These are phyloP conservation scores for Chamaecyparis obtusa DNA, from an alignment of 75 land plant species.

Conservation along the genomic window DNA sequence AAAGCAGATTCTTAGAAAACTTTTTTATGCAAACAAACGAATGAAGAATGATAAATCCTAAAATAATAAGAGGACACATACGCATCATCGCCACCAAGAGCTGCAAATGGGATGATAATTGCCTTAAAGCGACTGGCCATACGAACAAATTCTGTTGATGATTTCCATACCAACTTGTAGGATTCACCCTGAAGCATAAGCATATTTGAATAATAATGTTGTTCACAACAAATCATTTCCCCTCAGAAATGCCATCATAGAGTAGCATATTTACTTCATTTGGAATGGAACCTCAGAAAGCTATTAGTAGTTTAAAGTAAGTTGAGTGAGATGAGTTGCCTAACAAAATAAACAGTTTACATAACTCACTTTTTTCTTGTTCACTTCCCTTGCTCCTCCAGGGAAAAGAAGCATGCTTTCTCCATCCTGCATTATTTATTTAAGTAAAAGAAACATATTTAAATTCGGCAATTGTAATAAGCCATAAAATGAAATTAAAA, in stretches of 20 bases:
- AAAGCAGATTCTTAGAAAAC: not conserved
- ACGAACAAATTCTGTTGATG: conserved; percentile 45
- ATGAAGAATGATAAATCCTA: not conserved
- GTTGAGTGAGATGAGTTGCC: not conserved
- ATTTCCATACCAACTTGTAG: conserved; percentile 46
- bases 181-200: conserved; percentile 26
- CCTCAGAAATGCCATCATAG: not conserved
- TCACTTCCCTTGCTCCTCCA: conserved; percentile 50
- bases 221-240: not conserved
- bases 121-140: conserved; percentile 45
- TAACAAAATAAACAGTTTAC: not conserved
- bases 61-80: conserved; percentile 5
- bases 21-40: not conserved
- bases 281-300: not conserved
- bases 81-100: conserved; percentile 54
- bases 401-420: conserved; percentile 39
- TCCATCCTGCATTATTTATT: conserved; percentile 26
- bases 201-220: not conserved
- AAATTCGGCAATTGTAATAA: not conserved
- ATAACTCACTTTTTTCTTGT: conserved; percentile 40
- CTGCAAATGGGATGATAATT: conserved; percentile 45
- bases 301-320: not conserved
- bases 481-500: not conserved
- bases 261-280: not conserved
- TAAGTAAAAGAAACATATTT: not conserved